A percentile compares a stretch with the other conserved stretches of the same genome.
These are phyloP conservation scores for Diaporthe citri DNA, from an alignment of 2,329 filamentous ascomycete species.

Conservation along the genomic window DNA sequence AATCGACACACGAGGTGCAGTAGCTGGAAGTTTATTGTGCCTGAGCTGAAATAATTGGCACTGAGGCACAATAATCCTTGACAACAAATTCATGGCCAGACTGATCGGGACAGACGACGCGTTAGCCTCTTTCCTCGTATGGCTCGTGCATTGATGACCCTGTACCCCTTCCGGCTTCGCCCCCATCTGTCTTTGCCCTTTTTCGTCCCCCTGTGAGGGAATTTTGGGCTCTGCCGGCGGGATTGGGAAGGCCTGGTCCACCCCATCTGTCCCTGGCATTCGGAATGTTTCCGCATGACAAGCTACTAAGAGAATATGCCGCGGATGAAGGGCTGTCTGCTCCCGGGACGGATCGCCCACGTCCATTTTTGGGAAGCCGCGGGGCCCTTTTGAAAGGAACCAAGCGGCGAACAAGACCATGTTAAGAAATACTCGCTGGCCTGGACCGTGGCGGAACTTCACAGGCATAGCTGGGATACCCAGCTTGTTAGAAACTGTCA, in stretches of 20 bases:
- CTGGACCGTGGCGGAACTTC: background rate
- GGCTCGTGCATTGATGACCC: background rate
- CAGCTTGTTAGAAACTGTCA: background rate
- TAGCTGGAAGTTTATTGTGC: slow-evolving; percentile 10
- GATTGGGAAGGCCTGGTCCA: background rate
- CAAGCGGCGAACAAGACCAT: background rate
- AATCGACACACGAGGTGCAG: slow-evolving; percentile 28
- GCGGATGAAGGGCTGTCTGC: background rate
- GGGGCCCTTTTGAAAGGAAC: background rate
- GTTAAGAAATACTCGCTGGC: background rate
- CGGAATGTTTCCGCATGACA: slow-evolving; percentile 19
- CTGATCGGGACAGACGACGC: background rate
- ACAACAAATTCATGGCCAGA: background rate
- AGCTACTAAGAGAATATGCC: background rate
- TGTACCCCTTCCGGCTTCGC: slow-evolving; percentile 7
- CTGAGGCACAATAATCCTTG: slow-evolving; percentile 1
- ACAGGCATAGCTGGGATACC: background rate
- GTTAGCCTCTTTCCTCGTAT: background rate
- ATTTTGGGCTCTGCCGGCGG: background rate
- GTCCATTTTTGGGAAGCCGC: background rate
- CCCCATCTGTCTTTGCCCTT: background rate
- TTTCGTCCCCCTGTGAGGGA: background rate
- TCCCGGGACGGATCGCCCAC: slow-evolving; percentile 11
- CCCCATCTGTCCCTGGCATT: background rate
- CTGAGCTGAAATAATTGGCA: background rate